Base-by-base conservation (phyloP, 371 early-diverging fungal genomes). In the Nematocida homosporus region DNA sequence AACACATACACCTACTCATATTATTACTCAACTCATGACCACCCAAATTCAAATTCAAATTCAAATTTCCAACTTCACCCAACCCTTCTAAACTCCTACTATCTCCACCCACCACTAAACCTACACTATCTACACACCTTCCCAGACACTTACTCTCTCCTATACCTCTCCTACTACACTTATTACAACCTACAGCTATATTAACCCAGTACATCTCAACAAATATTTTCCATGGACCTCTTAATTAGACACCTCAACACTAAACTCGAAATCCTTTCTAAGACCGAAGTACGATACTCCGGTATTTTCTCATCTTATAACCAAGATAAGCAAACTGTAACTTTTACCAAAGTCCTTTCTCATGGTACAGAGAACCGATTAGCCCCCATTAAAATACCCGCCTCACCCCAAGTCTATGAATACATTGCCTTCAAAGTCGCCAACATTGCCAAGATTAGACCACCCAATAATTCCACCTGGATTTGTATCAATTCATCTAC, bases 201-300 rank as follows among this genome's bases (percentile, higher is more conserved):
- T 48, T 48, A 29, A 48, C 27, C 37, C 4, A 10, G 10, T 51
- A 63, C 50, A 63, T 42, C 18, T 57, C 32, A 23, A 52, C 48
- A 72, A 61, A 59, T 48, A 59, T 59, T 68, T 68, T 68, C 44
- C 47, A 72, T 72, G 75, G 66, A 57, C 23, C 42, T 52, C 13
- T 2, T 72, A 59, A 38, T 51, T 61, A 48, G 30, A 20, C 51
- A 44, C 8, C 60, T 6, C 10, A 64, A 64, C n/a, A n/a, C 35
- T 18, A 47, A 1, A 37, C 41, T 72, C 1, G 75, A 59, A 61
- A 34, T 72, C 5, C 23, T 72, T 30, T 44, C 75, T 30, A 59
- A 48, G 30, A 47, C 75, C 23, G 52, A 51, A 35, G 75, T 72
- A 1, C 18, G 75, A 34, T 72, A 72, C 51, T 18, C 40, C 8